A percentile compares a stretch with the other conserved stretches of the same genome.
Evolutionary conservation across 306 rosid genomes (phyloP).

Genomic region (Ceratonia siliqua): DNA sequence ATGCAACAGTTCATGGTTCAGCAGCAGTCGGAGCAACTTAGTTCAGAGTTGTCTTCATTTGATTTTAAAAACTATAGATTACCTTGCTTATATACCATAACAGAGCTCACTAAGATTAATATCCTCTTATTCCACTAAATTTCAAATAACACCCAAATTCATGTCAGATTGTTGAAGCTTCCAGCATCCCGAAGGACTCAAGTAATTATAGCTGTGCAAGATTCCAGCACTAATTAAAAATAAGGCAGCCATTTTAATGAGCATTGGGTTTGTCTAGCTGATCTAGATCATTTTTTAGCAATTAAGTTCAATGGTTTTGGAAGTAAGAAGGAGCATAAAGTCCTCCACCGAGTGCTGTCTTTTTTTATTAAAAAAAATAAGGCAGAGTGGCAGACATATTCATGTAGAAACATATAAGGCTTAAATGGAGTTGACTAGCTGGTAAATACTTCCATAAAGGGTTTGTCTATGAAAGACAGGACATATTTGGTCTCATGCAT

Average conservation of each 20-base stretch:
- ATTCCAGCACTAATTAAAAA: background rate
- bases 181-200: background rate
- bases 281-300: background rate
- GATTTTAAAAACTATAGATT: background rate
- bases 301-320: background rate
- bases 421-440: background rate
- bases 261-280: no score
- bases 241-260: background rate
- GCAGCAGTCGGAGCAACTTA: background rate
- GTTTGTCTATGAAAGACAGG: background rate
- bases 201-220: background rate
- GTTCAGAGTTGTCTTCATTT: background rate
- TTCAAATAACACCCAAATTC: background rate
- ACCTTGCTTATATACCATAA: background rate
- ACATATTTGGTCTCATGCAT: slow-evolving; percentile 3
- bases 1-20: background rate
- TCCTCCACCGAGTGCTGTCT: background rate
- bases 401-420: background rate
- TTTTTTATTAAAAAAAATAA: background rate
- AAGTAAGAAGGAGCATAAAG: background rate
- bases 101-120: background rate
- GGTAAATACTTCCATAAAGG: background rate
- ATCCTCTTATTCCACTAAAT: background rate
- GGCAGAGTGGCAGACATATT: background rate
- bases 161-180: background rate